Conservation (phyloP, 768 basidiomycete genomes). For the Phanerodontia chrysosporium region DNA sequence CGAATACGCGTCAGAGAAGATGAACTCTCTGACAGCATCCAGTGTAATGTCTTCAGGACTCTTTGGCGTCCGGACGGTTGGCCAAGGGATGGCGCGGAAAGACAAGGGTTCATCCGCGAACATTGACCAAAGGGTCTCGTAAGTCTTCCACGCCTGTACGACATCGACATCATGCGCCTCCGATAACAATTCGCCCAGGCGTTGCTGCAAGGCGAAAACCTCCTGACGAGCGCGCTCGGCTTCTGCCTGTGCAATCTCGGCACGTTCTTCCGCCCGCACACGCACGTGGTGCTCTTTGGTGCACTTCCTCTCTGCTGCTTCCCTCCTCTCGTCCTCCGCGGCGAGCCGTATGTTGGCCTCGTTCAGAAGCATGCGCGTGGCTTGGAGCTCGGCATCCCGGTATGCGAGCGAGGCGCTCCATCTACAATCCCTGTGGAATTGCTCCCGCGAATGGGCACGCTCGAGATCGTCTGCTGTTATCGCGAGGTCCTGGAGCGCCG, state of each 20-base stretch:
- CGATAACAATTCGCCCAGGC: not conserved
- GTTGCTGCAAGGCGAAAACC: not conserved
- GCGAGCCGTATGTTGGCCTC: not conserved
- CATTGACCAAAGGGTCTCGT: not conserved
- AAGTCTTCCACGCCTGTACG: not conserved
- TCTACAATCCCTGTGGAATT: not conserved
- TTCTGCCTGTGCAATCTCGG: too few species aligned
- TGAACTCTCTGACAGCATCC: not conserved
- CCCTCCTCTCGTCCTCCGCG: not conserved
- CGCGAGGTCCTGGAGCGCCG: not conserved
- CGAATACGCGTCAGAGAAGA: not conserved
- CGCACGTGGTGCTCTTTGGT: not conserved
- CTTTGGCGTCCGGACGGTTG: not conserved
- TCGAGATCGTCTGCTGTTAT: not conserved
- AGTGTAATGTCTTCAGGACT: not conserved
- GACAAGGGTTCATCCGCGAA: not conserved
- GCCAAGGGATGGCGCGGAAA: not conserved
- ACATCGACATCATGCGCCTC: not conserved
- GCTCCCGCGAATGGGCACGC: not conserved
- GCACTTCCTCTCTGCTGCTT: not conserved
- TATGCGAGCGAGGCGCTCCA: not conserved
- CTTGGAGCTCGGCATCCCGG: not conserved
- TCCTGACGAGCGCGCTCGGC: not conserved
- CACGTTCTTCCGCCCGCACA: not conserved
- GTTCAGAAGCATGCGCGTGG: not conserved